These are phyloP conservation scores for Calycina herbarum DNA, from an alignment of 2,329 filamentous ascomycete species.

Conservation along the genomic window DNA sequence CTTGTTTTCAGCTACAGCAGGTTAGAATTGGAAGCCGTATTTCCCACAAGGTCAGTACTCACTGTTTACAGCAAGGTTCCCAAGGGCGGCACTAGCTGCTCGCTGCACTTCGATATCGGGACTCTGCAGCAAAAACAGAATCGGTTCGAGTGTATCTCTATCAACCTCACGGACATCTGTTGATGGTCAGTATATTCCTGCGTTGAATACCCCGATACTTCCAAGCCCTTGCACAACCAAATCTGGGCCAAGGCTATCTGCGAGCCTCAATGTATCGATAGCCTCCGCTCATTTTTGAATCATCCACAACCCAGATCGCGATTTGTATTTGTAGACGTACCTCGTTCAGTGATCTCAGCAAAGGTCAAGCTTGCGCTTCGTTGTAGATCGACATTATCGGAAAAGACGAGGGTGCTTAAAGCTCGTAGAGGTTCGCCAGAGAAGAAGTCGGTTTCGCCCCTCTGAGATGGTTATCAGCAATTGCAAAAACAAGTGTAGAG, in stretches of 20 bases:
- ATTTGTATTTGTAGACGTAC: constrained; percentile 52
- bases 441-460: constrained; percentile 97
- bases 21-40: constrained; percentile 43
- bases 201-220: background rate
- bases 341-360: constrained; percentile 97
- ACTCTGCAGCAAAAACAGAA: constrained; percentile 91
- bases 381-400: constrained; percentile 97
- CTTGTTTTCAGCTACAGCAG: constrained; percentile 85
- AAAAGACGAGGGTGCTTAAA: constrained; percentile 94
- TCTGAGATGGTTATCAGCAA: constrained; percentile 45
- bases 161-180: constrained; percentile 96
- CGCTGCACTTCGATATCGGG: constrained; percentile 96
- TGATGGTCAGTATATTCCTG: constrained; percentile 23
- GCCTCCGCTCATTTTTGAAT: background rate
- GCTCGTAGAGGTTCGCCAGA: constrained; percentile 91
- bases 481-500: background rate
- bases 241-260: background rate
- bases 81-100: constrained; percentile 91
- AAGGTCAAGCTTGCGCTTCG: constrained; percentile 97
- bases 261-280: constrained; percentile 7
- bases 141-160: constrained; percentile 90
- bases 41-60: constrained; percentile 40
- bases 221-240: background rate
- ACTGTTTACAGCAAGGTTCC: constrained; percentile 98
- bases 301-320: background rate